phyloP scores from a whole-genome alignment of 2,329 filamentous ascomycete genomes.

The Chalaropsis ovoidea region DNA sequence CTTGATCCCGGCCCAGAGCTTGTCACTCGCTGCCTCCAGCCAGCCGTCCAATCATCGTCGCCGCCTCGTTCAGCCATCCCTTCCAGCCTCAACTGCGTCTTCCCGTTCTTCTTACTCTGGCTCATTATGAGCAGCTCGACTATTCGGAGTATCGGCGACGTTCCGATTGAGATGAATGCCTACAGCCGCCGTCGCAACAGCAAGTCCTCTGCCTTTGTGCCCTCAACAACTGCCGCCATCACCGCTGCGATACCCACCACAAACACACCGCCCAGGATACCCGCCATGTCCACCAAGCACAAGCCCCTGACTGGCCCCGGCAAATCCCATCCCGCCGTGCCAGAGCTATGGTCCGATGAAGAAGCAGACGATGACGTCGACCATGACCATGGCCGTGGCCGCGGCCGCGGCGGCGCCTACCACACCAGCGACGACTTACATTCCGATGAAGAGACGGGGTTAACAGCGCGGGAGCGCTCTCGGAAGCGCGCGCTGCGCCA shows the following conservation, averaged over 20 bases:
- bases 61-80: background rate
- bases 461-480: slow-evolving; percentile 63
- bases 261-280: background rate
- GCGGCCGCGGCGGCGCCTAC: background rate
- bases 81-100: slow-evolving; percentile 3
- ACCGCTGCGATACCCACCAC: background rate
- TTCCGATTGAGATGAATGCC: slow-evolving; percentile 24
- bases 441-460: slow-evolving; percentile 81
- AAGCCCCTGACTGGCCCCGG: background rate
- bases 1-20: background rate
- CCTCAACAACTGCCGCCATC: background rate
- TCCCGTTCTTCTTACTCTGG: slow-evolving; percentile 1
- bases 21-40: background rate
- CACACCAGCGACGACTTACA: slow-evolving; percentile 63
- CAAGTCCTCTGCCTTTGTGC: slow-evolving; percentile 15
- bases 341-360: slow-evolving; percentile 27
- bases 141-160: slow-evolving; percentile 17
- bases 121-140: slow-evolving; percentile 21
- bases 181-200: slow-evolving; percentile 29
- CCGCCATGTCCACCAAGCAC: background rate
- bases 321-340: background rate
- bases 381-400: slow-evolving; percentile 14
- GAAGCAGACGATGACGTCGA: slow-evolving; percentile 40
- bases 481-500: slow-evolving; percentile 56
- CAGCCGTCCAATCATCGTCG: background rate